Evolutionary conservation across 495 filamentous ascomycete genomes (phyloP), one percentile per base, ranked within the genome.

Genomic region (Penicillium pancosmium): DNA sequence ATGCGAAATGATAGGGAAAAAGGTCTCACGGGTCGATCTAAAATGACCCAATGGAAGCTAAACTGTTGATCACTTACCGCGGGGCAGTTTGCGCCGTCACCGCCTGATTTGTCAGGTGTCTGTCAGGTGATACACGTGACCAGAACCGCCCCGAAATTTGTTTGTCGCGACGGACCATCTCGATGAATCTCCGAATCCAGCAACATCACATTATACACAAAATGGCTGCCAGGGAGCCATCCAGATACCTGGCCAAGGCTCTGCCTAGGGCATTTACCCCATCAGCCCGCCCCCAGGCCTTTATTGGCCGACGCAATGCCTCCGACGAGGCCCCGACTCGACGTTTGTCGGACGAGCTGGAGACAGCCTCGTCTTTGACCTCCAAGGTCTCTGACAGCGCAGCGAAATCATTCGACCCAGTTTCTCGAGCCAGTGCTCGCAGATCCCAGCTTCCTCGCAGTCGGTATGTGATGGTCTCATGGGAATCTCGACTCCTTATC

Each of bases 381-480:
- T 57, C 61, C 33, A 13, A 65, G 33, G 61, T 72, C 8, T 55
- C 67, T 10, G 65, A 64, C 10, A 64, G 68, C 13, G 60, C 60
- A 12, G 67, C 71, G 34, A 68, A 74, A 59, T 75, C 76, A 55
- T 91, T 79, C 61, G 79, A 90, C 62, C 88, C 88, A 0, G 68
- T 85, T 53, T 78, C 77, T 59, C 76, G 70, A 63, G 78, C 78
- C 38, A 78, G 75, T 61, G 68, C 66, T 43, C 78, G 85, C 53
- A 82, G 76, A 62, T 78, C 59, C n/a, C 75, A 85, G 67, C 76
- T 91, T 13, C 87, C 88, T 49, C 79, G 82, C 31, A 87, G 85
- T 82, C 84, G 88, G 88, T 91, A 81, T 36, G 75, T 61, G 27
- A 25, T n/a, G 35, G n/a, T 19, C 48, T 3, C 16, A 52, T 23